Base-by-base conservation (phyloP, 75 land plant species). In the Pinus albicaulis region DNA sequence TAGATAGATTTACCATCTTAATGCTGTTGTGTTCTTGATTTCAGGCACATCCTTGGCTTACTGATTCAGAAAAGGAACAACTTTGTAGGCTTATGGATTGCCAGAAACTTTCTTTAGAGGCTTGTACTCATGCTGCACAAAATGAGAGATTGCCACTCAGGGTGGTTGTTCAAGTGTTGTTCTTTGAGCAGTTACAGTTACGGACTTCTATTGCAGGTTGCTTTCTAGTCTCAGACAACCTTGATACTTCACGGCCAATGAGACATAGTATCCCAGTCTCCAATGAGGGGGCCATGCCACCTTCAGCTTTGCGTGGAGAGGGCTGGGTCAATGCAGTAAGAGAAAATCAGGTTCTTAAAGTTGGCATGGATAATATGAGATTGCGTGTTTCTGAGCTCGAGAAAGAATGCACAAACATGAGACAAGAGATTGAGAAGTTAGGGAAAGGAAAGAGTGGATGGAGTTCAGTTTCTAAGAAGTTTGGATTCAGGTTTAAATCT, bases 141-240 rank as follows among this genome's bases (percentile, higher is more conserved):
- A 98, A 98, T 79, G 99, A 98, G 80, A 78, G 99, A 70, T 85
- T 98, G n/a, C 99, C 99, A 7, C 84, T 98, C 24, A 77, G 99
- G 60, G 86, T 90, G 11, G 80, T 98, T 13, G 91, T 91, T 22
- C 92, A 89, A 72, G 92, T 91, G 44, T 84, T 91, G 44, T 91
- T 91, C 84, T 91, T 91, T 71, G 92, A 91, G 82, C 92, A 91
- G 78, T 78, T 91, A 20, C 91, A 91, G 78, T 79, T 91, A 20
- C 79, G 92, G 13, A 86, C 89, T n/a, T 91, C 92, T 6, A 89
- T 91, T 56, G 92, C 92, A 7, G 89, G 92, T 53, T 89, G 93
- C 76, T 95, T 95, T 83, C 84, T 90, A 15, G 95, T 91, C 24
- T 80, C 95, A 26, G 93, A 90, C 82, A 89, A 85, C 65, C 81